Percentiles rank a stretch among this genome's conserved stretches.
These are phyloP conservation scores for Phytopythium boreale DNA, from an alignment of 352 stramenopile genomes.

Conservation along the genomic window DNA sequence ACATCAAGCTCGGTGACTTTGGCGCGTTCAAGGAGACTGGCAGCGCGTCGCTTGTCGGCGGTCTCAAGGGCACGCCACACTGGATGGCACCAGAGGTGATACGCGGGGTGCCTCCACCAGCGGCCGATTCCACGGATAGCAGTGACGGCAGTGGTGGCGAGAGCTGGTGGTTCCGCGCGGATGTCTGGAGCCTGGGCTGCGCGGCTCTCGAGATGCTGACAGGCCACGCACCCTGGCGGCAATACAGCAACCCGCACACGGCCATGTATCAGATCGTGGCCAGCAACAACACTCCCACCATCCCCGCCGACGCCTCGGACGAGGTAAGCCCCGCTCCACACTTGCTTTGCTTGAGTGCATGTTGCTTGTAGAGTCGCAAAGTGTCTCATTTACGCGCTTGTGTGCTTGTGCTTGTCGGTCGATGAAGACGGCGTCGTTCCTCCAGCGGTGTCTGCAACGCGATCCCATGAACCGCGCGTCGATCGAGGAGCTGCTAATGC, in stretches of 20 bases:
- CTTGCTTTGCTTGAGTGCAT: not conserved
- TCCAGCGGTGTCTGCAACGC: conserved; percentile 61
- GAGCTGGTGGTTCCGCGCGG: conserved; percentile 81
- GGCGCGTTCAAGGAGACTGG: conserved; percentile 74
- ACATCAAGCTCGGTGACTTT: conserved; percentile 80
- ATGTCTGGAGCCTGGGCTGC: conserved; percentile 93
- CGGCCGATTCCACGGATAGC: conserved; percentile 8
- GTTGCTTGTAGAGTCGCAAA: not conserved
- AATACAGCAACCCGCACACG: conserved; percentile 88
- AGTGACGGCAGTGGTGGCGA: conserved; percentile 9
- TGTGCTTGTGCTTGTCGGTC: not conserved
- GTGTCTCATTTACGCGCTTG: not conserved
- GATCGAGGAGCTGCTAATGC: conserved; percentile 85
- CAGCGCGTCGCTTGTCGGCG: conserved; percentile 60
- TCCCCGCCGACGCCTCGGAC: conserved; percentile 47
- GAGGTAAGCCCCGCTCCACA: conserved; percentile 28
- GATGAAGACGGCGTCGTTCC: conserved; percentile 48
- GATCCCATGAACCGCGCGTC: conserved; percentile 75
- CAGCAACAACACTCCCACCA: conserved; percentile 60
- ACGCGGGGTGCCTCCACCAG: conserved; percentile 30
- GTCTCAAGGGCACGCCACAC: conserved; percentile 86
- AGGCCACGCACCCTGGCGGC: conserved; percentile 81
- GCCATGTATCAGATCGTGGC: conserved; percentile 90
- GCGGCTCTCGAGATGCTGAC: conserved; percentile 93
- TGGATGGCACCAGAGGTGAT: conserved; percentile 94